Evolutionary conservation across 2,329 filamentous ascomycete species (phyloP).

Genomic region (Emmonsia crescens): DNA sequence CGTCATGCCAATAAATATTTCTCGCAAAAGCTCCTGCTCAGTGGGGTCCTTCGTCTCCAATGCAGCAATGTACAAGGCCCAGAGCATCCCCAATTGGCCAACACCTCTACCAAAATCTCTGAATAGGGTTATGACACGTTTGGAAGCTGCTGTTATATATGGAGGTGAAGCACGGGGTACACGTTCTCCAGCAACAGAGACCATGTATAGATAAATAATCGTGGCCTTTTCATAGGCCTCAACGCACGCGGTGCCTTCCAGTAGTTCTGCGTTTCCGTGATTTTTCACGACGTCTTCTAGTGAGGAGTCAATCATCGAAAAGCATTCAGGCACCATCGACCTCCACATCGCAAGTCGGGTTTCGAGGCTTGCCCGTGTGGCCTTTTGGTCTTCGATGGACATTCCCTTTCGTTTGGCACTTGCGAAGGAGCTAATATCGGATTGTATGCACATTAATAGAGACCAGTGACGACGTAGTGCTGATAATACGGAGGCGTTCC

Average conservation of each 20-base stretch:
- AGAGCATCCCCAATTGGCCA: constrained; percentile 24
- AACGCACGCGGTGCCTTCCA: constrained; percentile 27
- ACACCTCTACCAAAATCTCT: constrained; percentile 23
- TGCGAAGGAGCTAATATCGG: not conserved
- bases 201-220: constrained; percentile 24
- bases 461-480: not conserved
- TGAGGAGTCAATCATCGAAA: not conserved
- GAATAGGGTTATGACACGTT: constrained; percentile 22
- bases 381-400: not conserved
- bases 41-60: constrained; percentile 21
- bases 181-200: constrained; percentile 22
- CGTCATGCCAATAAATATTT: constrained; percentile 5
- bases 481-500: not conserved
- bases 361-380: not conserved
- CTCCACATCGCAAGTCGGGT: not conserved
- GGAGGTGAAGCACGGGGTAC: constrained; percentile 14
- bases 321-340: not conserved
- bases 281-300: constrained; percentile 27
- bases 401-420: not conserved
- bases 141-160: constrained; percentile 16
- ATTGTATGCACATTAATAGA: not conserved
- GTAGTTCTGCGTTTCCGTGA: constrained; percentile 23
- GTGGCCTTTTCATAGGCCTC: constrained; percentile 30
- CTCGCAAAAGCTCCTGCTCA: constrained; percentile 22
- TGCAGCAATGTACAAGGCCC: constrained; percentile 27